Percentiles rank a stretch among this genome's conserved stretches.
Evolutionary conservation across 73 alveolate species (phyloP).

Genomic region (Tetrahymena thermophila): DNA sequence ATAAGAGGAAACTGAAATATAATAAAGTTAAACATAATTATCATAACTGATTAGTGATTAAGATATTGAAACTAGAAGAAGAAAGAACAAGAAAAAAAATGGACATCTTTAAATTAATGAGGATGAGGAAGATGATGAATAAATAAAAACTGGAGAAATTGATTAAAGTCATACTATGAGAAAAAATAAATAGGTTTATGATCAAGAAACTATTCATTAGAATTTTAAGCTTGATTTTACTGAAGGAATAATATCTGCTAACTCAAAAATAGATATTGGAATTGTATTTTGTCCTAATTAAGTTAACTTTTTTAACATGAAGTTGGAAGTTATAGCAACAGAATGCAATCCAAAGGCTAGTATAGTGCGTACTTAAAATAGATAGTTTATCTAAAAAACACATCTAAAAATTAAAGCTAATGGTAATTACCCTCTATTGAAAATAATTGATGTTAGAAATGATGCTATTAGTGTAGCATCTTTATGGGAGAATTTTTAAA

Average conservation of each 20-base stretch:
- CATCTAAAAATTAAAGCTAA: conserved; percentile 80
- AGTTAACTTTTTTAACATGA: conserved; percentile 79
- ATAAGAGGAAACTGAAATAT: background rate
- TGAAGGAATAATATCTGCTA: conserved; percentile 69
- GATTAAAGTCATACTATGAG: conserved; percentile 52
- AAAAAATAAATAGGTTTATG: background rate
- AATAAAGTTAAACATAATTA: background rate
- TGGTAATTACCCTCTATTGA: conserved; percentile 94
- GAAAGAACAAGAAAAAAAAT: conserved; percentile 33
- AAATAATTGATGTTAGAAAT: conserved; percentile 91
- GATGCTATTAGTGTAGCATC: conserved; percentile 82
- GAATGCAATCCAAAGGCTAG: conserved; percentile 75
- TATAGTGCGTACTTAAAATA: conserved; percentile 51
- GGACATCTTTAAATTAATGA: background rate
- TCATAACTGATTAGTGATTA: conserved; percentile 45
- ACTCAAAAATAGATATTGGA: conserved; percentile 87
- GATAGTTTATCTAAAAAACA: conserved; percentile 53
- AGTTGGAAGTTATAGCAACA: conserved; percentile 80
- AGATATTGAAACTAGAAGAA: conserved; percentile 33
- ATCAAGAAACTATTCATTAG: background rate
- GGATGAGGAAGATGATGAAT: conserved; percentile 35
- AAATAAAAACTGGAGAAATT: conserved; percentile 72
- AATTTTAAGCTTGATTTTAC: background rate
- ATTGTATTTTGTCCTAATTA: conserved; percentile 89
- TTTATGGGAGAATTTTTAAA: conserved; percentile 91